Evolutionary conservation across 2,329 filamentous ascomycete species (phyloP), one percentile per base, ranked within the genome.

Genomic region (Elsinoe fawcettii): DNA sequence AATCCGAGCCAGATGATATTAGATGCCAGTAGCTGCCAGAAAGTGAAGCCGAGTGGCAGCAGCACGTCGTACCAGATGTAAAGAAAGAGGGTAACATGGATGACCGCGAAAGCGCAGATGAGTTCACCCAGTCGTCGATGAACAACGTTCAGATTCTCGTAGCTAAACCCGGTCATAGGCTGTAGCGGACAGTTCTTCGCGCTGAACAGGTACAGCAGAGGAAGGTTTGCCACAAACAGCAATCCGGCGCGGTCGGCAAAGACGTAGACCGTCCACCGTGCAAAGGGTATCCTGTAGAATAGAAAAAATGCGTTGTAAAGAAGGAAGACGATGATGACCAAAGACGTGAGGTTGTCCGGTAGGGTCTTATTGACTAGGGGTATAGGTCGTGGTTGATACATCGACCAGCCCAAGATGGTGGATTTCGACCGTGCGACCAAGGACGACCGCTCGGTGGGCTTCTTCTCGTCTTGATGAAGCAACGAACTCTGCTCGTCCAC

Each of bases 161-260:
- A 87, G 0, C 82, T 85, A 60, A 79, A 77, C 3, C 83, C 82
- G 0, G 83, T 85, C 16, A 87, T 70, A 1, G 75, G 63, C 58
- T 80, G 79, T 32, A 86, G 65, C 0, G 83, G 84, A 60, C 85
- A 83, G 59, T 83, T 86, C 67, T 87, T 87, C 30, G 84, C 83
- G 1, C 80, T 78, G 2, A 87, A 73, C 3, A 86, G 71, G 66
- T 87, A 86, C 2, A 86, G 72, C 37, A 79, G 67, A 2, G 77
- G 77, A 1, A 80, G 67, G 57, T 80, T 80, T 9, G 74, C 72
- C 14, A 73, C 72, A 62, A 80, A 79, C 2, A 83, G 64, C 41
- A 79, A 72, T 4, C 80, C 80, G 36, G 78, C 75, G 27, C 81
- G 74, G 64, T 85, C 81, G 58, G 80, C 78, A 49, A 84, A 77